Percentiles rank a stretch among this genome's conserved stretches.
These are phyloP conservation scores for Escallonia herrerae DNA, from an alignment of 129 eudicot genomes.

Conservation along the genomic window DNA sequence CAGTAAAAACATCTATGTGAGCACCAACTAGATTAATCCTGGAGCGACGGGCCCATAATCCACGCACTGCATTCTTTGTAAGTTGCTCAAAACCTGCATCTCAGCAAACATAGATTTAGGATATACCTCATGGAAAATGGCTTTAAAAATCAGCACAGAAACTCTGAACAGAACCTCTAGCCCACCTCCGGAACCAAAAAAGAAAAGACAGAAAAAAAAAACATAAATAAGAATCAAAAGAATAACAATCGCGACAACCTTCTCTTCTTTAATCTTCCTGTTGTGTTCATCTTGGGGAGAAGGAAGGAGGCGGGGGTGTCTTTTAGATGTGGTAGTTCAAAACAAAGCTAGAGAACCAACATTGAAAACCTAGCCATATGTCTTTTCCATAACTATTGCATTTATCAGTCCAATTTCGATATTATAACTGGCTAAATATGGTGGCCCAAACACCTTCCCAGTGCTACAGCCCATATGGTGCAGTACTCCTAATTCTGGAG, in stretches of 20 bases:
- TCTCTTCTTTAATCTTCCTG: not conserved
- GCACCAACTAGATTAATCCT: constrained; percentile 92
- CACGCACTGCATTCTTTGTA: constrained; percentile 90
- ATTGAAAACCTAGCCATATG: too few species aligned
- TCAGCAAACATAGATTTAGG: constrained; percentile 3
- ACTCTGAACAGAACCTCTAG: not conserved
- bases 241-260: not conserved
- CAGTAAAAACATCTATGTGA: constrained; percentile 91
- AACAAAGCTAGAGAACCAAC: too few species aligned
- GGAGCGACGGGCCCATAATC: constrained; percentile 96
- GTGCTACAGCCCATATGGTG: too few species aligned
- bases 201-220: not conserved
- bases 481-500: too few species aligned
- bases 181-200: not conserved
- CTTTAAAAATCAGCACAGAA: not conserved
- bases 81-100: constrained; percentile 92
- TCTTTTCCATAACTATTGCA: too few species aligned
- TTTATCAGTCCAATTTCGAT: too few species aligned
- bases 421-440: too few species aligned
- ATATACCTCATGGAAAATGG: not conserved
- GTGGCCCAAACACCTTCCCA: too few species aligned
- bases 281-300: not conserved
- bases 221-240: not conserved
- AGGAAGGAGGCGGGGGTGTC: not conserved
- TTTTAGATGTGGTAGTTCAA: too few species aligned